Base-by-base conservation (phyloP, 2,329 filamentous ascomycete genomes). In the Fusarium praegraminearum region DNA sequence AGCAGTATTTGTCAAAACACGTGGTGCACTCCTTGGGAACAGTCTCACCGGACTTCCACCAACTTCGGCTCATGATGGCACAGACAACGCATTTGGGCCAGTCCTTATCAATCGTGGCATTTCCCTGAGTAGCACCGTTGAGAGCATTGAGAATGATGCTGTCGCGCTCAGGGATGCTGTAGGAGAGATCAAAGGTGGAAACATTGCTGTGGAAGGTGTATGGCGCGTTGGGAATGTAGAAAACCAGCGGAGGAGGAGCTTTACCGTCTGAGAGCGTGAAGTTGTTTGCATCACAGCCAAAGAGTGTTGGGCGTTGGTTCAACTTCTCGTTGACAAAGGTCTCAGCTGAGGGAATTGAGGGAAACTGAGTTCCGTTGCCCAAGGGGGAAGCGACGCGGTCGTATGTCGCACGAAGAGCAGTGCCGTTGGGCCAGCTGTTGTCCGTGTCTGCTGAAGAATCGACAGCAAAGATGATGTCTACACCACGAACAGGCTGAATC, bases 1-100 rank as follows among this genome's bases (percentile, higher is more conserved):
- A 99, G 86, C 96, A 99, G 82, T 98, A 98, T 15, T 83, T 79
- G 13, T 83, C 71, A 79, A 98, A 98, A 82, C 96, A 99, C 43
- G 84, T 75, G 41, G 80, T 84, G 83, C 96, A 99, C 7, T 87
- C 88, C 1, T 86, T 83, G 0, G 95, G 95, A 1, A 94, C 85
- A 0, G 81, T 64, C 1, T 91, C 91, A 18, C 85, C 83, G 0
- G 92, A 94, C 50, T 93, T 87, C 67, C 89, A 84, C 70, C 95
- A 87, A 71, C 90, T 93, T 68, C 95, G 88, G 60, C 87, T 88
- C 28, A 98, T 85, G 22, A 97, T 89, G 7, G 95, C 96, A 80
- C 96, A 99, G n/a, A 89, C 93, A 4, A 97, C 91, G 73, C 95
- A 99, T 2, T 89, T 85, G 1, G 91, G 85, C 95, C 96, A 99